Conservation (phyloP, 129 eudicot species). For the Flaveria sonorensis region DNA sequence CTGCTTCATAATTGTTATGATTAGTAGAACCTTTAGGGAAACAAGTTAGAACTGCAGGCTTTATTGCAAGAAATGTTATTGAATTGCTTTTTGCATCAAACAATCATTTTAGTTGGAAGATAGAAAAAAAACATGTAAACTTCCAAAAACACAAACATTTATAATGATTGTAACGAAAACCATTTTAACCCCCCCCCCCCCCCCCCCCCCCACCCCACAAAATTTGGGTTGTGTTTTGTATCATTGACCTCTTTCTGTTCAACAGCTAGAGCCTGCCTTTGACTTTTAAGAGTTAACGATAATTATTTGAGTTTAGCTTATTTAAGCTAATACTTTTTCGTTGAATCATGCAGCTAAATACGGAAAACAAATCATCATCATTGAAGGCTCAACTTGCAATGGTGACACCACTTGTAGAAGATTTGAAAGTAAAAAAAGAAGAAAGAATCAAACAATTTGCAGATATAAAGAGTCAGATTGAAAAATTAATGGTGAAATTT, state of each 20-base stretch:
- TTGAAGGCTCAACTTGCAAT: slow-evolving; percentile 75
- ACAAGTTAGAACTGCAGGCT: neutral
- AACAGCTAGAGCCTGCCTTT: slow-evolving; percentile 2
- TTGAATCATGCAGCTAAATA: slow-evolving; percentile 48
- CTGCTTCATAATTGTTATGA: slow-evolving; percentile 18
- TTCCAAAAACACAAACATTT: neutral
- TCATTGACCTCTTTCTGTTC: slow-evolving; percentile 1
- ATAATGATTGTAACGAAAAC: neutral
- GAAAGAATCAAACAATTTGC: slow-evolving; percentile 72
- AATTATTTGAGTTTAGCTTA: neutral
- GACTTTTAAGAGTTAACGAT: slow-evolving; percentile 16
- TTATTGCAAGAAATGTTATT: slow-evolving; percentile 18
- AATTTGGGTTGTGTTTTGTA: neutral
- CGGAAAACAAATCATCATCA: slow-evolving; percentile 56
- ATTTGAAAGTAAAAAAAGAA: slow-evolving; percentile 62
- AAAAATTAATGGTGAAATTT: slow-evolving; percentile 64
- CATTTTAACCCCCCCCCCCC: too few relatives aligned
- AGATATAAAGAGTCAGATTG: slow-evolving; percentile 70
- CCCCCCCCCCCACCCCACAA: too few relatives aligned
- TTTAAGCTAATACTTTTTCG: neutral
- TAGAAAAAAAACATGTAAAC: neutral
- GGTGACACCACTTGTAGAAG: slow-evolving; percentile 70
- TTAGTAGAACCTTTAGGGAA: slow-evolving; percentile 1
- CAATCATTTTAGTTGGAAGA: slow-evolving; percentile 7
- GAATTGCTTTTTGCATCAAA: slow-evolving; percentile 10